Base-by-base conservation (phyloP, 2,329 filamentous ascomycete genomes). In the Chaetomium globosum region DNA sequence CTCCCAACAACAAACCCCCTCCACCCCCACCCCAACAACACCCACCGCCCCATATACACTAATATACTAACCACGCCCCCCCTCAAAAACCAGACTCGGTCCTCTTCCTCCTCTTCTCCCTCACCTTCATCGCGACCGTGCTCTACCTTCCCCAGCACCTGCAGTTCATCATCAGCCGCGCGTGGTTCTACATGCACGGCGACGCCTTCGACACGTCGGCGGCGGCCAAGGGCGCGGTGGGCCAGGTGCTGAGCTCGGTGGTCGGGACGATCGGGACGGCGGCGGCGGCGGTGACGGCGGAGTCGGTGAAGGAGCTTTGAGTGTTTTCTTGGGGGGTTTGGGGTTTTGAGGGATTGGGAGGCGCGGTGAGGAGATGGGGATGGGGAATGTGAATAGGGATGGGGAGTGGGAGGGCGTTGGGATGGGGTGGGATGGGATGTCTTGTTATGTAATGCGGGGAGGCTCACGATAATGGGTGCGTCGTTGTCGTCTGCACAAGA, bases 91-190 rank as follows among this genome's bases (percentile, higher is more conserved):
- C 59, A 97, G 94, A 96, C 81, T 93, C 92, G 30, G 85, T 97
- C 73, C 85, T 97, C 75, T 95, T 99, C 83, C 89, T 97, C 73
- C 89, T 97, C 75, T 84, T 92, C 78, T 89, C 90, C 74, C 89
- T 98, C 80, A 88, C 95, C 73, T 84, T 91, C 73, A 93, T 96
- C 75, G 95, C 93, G 71, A 88, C 89, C 61, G 89, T 91, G 69
- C 87, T 98, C 70, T 99, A 99, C 82, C 91, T 99, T 21, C 95
- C 95, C 12, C 90, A 96, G 74, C 94, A 98, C 80, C 81, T 98
- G 73, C 84, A 87, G 73, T 89, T 92, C 75, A 89, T 99, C 73
- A 86, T 89, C 74, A 87, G 88, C 75, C 90, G 94, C 75, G 89
- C 92, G 61, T 96, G 92, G 86, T 99, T 97, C 83, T 99, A 99